These are phyloP conservation scores for Gaillardinia entomophila DNA, from an alignment of 805 yeast genomes.

Conservation along the genomic window DNA sequence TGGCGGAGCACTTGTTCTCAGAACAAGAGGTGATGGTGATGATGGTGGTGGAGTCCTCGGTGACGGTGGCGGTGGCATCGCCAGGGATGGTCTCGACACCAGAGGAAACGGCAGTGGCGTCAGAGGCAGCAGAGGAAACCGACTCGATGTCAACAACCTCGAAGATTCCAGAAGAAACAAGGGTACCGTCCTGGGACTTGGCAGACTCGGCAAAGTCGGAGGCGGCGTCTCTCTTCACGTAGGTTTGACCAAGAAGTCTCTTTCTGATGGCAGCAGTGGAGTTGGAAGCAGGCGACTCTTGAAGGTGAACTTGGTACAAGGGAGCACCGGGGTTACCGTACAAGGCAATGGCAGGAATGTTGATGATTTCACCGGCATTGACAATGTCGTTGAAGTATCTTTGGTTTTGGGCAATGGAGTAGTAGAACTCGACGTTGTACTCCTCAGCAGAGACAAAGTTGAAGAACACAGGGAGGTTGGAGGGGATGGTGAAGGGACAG, in stretches of 20 bases:
- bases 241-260: conserved; percentile 22
- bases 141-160: conserved; percentile 1
- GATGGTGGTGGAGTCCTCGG: conserved; percentile 17
- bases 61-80: conserved; percentile 13
- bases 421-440: conserved; percentile 31
- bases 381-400: conserved; percentile 30
- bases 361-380: conserved; percentile 26
- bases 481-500: conserved; percentile 34
- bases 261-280: conserved; percentile 37
- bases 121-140: conserved; percentile 12
- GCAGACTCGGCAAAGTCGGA: conserved; percentile 16
- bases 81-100: conserved; percentile 5
- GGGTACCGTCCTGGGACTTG: conserved; percentile 20
- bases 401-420: conserved; percentile 14
- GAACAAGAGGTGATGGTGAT: conserved; percentile 25
- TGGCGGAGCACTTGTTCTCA: conserved; percentile 16
- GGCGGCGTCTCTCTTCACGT: conserved; percentile 27
- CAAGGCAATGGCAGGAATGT: conserved; percentile 25
- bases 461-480: conserved; percentile 18
- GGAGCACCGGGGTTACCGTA: conserved; percentile 16
- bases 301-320: conserved; percentile 23
- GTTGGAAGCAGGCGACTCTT: conserved; percentile 25
- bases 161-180: conserved; percentile 4
- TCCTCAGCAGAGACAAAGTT: conserved; percentile 21
- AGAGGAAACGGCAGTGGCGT: conserved; percentile 6